These are phyloP conservation scores for Aspergillus felis DNA, from an alignment of 2,329 filamentous ascomycete species.

Conservation along the genomic window DNA sequence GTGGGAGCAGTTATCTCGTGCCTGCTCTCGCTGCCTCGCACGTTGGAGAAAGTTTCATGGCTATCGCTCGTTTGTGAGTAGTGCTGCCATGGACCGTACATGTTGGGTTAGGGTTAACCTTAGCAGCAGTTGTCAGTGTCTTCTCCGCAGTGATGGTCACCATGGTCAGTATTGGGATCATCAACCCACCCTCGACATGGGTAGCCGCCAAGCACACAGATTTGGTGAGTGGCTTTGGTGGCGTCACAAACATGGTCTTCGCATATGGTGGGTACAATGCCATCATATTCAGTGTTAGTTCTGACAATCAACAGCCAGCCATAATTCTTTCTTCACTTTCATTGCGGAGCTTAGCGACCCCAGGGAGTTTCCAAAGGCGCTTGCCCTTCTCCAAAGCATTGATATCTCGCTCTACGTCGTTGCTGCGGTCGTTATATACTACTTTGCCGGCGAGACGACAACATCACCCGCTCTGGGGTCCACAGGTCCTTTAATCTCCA, in stretches of 20 bases:
- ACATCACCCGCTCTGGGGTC: constrained; percentile 53
- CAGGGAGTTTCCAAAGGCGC: constrained; percentile 56
- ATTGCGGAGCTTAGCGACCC: constrained; percentile 61
- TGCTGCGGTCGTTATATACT: constrained; percentile 63
- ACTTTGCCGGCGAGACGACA: constrained; percentile 58
- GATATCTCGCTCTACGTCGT: constrained; percentile 60
- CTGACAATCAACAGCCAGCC: constrained; percentile 39
- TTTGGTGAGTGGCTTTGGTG: constrained; percentile 41
- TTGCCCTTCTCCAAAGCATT: constrained; percentile 55
- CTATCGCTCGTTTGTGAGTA: constrained; percentile 52
- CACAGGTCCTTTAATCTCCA: constrained; percentile 44
- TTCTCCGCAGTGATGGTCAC: constrained; percentile 59
- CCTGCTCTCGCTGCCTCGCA: constrained; percentile 55
- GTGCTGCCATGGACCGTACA: not conserved
- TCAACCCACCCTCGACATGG: constrained; percentile 35
- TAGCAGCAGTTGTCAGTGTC: constrained; percentile 57
- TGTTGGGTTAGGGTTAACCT: not conserved
- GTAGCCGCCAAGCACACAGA: constrained; percentile 43
- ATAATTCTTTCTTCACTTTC: constrained; percentile 65
- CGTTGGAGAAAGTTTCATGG: constrained; percentile 57
- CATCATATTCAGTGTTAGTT: constrained; percentile 40
- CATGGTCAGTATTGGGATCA: constrained; percentile 60
- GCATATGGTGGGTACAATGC: constrained; percentile 41
- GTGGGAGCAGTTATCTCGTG: constrained; percentile 55
- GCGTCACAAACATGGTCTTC: constrained; percentile 65